Evolutionary conservation across 768 basidiomycete species (phyloP).

Genomic region (Suillus sp.): DNA sequence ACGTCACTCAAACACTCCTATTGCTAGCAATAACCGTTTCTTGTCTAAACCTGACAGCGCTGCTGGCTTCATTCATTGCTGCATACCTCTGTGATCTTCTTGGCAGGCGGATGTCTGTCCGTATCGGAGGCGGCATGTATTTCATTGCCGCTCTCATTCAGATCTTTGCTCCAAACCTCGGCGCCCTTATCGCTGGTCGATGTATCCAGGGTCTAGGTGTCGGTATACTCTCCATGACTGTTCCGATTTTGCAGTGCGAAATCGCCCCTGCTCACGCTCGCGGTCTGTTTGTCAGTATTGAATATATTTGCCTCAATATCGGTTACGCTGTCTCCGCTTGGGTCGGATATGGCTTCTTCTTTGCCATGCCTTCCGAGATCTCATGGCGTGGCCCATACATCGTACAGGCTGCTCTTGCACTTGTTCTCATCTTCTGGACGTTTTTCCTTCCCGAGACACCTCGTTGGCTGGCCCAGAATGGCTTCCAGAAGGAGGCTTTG

Average conservation of each 20-base stretch:
- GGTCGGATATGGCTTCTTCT: slow-evolving; percentile 53
- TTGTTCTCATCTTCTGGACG: slow-evolving; percentile 48
- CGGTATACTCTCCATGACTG: slow-evolving; percentile 53
- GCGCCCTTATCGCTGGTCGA: slow-evolving; percentile 42
- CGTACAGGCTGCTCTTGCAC: slow-evolving; percentile 52
- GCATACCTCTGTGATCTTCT: slow-evolving; percentile 54
- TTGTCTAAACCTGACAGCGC: slow-evolving; percentile 52
- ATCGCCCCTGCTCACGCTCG: slow-evolving; percentile 50
- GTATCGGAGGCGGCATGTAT: slow-evolving; percentile 52
- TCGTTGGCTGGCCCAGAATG: slow-evolving; percentile 57
- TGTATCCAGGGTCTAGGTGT: slow-evolving; percentile 52
- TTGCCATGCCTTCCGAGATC: slow-evolving; percentile 45
- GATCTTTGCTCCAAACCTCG: slow-evolving; percentile 49
- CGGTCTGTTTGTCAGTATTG: slow-evolving; percentile 55
- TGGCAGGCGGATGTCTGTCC: slow-evolving; percentile 52
- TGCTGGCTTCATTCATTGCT: slow-evolving; percentile 45
- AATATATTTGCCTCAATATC: slow-evolving; percentile 52
- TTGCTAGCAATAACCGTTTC: slow-evolving; percentile 48
- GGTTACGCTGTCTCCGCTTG: slow-evolving; percentile 53
- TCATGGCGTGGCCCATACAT: slow-evolving; percentile 61
- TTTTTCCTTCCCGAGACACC: slow-evolving; percentile 54
- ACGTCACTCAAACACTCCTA: neutral
- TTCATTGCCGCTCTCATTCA: slow-evolving; percentile 52
- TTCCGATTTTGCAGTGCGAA: slow-evolving; percentile 51
- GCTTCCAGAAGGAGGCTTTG: slow-evolving; percentile 51